phyloP scores from a whole-genome alignment of 352 stramenopile species.

The Pythium phragmiticola region DNA sequence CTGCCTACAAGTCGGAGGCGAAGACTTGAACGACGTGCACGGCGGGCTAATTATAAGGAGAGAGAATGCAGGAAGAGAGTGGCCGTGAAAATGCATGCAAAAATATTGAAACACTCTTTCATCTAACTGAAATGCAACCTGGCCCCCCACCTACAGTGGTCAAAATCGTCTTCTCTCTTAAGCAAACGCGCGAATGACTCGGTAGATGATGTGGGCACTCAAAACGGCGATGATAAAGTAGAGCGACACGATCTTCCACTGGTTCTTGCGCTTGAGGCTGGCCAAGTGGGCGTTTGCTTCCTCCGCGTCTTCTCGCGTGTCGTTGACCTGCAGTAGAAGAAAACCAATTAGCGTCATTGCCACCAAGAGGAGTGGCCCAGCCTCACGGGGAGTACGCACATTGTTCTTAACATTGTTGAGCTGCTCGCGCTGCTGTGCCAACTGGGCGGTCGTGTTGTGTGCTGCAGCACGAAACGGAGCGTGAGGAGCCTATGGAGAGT shows the following conservation, averaged over 20 bases:
- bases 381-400: conserved; percentile 32
- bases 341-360: background rate
- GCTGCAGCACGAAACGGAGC: conserved; percentile 26
- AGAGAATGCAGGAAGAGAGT: background rate
- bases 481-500: background rate
- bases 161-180: background rate
- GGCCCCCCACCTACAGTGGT: too few relatives aligned
- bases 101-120: conserved; percentile 3
- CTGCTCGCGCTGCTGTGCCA: conserved; percentile 67
- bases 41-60: background rate
- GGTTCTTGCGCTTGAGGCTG: conserved; percentile 83
- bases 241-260: conserved; percentile 68
- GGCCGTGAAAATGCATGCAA: background rate
- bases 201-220: conserved; percentile 68
- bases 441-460: conserved; percentile 66
- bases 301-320: conserved; percentile 66
- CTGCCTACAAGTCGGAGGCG: background rate
- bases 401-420: conserved; percentile 76
- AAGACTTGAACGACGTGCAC: background rate
- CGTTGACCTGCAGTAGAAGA: conserved; percentile 43
- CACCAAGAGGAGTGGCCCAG: background rate
- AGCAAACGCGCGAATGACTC: conserved; percentile 57
- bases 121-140: background rate
- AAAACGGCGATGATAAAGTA: conserved; percentile 82
- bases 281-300: conserved; percentile 67